These are phyloP conservation scores for Orbilia ellipsospora DNA, from an alignment of 2,329 filamentous ascomycete species.

Conservation along the genomic window DNA sequence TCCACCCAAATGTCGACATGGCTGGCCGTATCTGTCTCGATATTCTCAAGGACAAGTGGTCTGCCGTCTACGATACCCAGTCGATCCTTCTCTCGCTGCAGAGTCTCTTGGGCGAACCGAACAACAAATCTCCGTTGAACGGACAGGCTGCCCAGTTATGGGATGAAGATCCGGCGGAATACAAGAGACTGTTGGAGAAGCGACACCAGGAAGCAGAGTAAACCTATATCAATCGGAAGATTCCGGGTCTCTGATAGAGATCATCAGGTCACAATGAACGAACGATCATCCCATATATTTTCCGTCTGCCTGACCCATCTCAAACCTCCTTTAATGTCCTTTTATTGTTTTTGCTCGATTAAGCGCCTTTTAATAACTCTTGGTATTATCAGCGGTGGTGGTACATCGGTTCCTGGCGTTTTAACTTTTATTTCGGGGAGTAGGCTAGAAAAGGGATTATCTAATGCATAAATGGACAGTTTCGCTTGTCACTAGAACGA, in stretches of 20 bases:
- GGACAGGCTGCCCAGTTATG: conserved; percentile 96
- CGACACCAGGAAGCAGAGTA: conserved; percentile 70
- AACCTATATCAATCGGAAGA: neutral
- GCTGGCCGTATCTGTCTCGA: conserved; percentile 96
- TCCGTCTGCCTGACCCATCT: conserved; percentile 4
- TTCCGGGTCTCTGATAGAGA: neutral
- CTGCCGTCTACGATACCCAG: conserved; percentile 94
- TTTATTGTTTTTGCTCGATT: conserved; percentile 42
- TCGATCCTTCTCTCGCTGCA: conserved; percentile 92
- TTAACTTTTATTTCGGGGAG: neutral
- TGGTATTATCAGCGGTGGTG: conserved; percentile 25
- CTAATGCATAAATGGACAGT: neutral
- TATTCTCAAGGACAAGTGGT: conserved; percentile 98
- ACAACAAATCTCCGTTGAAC: conserved; percentile 95
- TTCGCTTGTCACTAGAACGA: neutral
- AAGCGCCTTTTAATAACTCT: conserved; percentile 30
- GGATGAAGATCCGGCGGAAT: conserved; percentile 87
- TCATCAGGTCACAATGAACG: conserved; percentile 11
- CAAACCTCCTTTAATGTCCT: neutral
- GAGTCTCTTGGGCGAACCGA: conserved; percentile 93
- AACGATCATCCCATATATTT: conserved; percentile 18
- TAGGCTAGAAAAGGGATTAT: neutral
- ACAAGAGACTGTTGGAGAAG: conserved; percentile 78
- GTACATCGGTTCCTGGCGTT: conserved; percentile 26
- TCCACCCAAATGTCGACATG: conserved; percentile 99